phyloP scores from a whole-genome alignment of 768 basidiomycete species.

The Pleurotus cornucopiae region DNA sequence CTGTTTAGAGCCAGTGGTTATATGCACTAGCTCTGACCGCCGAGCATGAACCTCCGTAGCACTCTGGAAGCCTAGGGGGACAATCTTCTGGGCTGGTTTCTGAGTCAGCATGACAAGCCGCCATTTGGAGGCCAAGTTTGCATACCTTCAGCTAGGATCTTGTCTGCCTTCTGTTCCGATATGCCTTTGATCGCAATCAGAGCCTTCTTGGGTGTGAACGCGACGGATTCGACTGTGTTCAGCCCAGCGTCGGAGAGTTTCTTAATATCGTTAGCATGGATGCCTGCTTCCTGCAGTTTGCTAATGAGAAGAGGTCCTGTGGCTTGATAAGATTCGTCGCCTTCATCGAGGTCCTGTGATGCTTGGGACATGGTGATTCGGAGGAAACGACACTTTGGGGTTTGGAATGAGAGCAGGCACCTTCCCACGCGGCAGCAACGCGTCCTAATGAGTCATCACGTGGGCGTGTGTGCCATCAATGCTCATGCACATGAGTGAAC shows the following conservation, averaged over 20 bases:
- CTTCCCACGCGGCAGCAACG: slow-evolving; percentile 5
- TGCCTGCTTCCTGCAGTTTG: slow-evolving; percentile 86
- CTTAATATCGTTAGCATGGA: slow-evolving; percentile 88
- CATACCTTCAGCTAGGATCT: slow-evolving; percentile 87
- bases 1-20: slow-evolving; percentile 95
- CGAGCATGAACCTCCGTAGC: slow-evolving; percentile 97
- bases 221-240: slow-evolving; percentile 92
- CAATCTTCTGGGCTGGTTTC: slow-evolving; percentile 80
- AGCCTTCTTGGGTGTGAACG: slow-evolving; percentile 93
- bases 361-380: slow-evolving; percentile 50
- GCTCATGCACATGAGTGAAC: background rate
- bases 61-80: slow-evolving; percentile 96
- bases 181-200: slow-evolving; percentile 93
- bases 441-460: background rate
- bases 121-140: background rate
- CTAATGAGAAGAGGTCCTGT: slow-evolving; percentile 81
- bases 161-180: slow-evolving; percentile 95
- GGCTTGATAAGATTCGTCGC: slow-evolving; percentile 50
- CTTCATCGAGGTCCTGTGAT: slow-evolving; percentile 34
- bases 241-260: slow-evolving; percentile 90
- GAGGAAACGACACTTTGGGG: background rate
- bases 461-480: background rate
- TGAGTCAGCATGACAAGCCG: too few species aligned
- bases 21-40: slow-evolving; percentile 90
- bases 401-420: background rate